Conservation (phyloP, 225 moss, liverwort and hornwort genomes). For the Anthoceros angustus region DNA sequence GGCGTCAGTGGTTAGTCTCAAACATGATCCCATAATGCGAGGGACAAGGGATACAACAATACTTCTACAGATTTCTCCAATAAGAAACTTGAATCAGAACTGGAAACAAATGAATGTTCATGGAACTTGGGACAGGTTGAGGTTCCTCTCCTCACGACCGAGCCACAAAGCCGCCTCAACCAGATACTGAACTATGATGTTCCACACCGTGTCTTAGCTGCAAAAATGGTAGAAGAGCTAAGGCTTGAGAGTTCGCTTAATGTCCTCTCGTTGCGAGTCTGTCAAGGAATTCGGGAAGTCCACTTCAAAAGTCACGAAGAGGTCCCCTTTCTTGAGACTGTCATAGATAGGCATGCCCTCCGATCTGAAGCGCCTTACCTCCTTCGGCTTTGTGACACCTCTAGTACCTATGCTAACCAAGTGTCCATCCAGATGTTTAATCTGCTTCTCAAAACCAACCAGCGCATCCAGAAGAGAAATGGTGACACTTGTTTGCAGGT, state of each 20-base stretch:
- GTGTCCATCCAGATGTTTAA: slow-evolving; percentile 76
- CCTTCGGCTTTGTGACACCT: slow-evolving; percentile 57
- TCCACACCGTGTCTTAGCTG: background rate
- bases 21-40: no score
- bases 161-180: no score
- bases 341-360: slow-evolving; percentile 92
- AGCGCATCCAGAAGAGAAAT: slow-evolving; percentile 67
- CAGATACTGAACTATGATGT: background rate
- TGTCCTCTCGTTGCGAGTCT: slow-evolving; percentile 46
- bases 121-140: no score
- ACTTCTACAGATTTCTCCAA: no score
- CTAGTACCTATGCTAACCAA: slow-evolving; percentile 52
- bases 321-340: slow-evolving; percentile 62
- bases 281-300: slow-evolving; percentile 53
- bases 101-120: no score
- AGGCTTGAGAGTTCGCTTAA: slow-evolving; percentile 38
- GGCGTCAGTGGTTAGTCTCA: no score
- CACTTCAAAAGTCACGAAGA: slow-evolving; percentile 78
- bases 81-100: no score
- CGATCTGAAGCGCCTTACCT: slow-evolving; percentile 43
- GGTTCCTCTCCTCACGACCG: no score
- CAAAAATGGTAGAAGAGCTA: slow-evolving; percentile 3
- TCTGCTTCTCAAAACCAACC: slow-evolving; percentile 60
- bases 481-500: slow-evolving; percentile 46
- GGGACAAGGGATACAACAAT: no score